phyloP scores from a whole-genome alignment of 768 basidiomycete species.

The Russula griseocarnosa region DNA sequence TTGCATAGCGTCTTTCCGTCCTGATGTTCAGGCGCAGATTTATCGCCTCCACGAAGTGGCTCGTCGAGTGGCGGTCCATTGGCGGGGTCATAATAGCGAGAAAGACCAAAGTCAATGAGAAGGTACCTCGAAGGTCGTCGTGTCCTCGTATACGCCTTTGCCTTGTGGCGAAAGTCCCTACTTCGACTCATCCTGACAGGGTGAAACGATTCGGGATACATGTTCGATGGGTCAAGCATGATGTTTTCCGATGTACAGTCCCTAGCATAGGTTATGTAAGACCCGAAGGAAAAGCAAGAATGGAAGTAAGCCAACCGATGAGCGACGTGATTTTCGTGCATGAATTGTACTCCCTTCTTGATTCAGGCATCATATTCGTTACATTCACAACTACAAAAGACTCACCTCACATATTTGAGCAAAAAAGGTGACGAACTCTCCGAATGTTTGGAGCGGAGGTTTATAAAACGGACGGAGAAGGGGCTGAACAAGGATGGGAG shows the following conservation, averaged over 20 bases:
- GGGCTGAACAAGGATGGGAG: constrained; percentile 36
- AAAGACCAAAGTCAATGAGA: constrained; percentile 35
- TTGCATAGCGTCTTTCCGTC: constrained; percentile 1
- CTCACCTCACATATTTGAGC: constrained; percentile 39
- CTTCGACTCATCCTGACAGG: not conserved
- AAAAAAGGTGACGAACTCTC: constrained; percentile 38
- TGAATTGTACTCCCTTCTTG: constrained; percentile 18
- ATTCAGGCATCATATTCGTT: too few species aligned
- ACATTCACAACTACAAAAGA: too few species aligned
- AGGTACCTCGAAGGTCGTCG: constrained; percentile 30
- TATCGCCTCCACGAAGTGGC: constrained; percentile 31
- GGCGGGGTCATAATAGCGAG: constrained; percentile 26
- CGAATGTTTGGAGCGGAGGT: constrained; percentile 35
- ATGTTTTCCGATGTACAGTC: constrained; percentile 20
- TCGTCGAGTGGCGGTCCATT: constrained; percentile 21
- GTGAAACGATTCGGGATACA: constrained; percentile 25
- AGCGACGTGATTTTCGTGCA: constrained; percentile 24
- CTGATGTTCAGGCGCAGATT: constrained; percentile 31
- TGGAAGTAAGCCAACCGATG: constrained; percentile 9
- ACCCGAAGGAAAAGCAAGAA: too few species aligned
- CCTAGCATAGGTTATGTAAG: not conserved
- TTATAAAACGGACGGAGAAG: constrained; percentile 31
- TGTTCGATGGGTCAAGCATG: constrained; percentile 21
- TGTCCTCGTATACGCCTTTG: constrained; percentile 29
- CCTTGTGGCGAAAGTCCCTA: constrained; percentile 10